Conservation (phyloP, 768 basidiomycete genomes). For the Kwoniella sp. region DNA sequence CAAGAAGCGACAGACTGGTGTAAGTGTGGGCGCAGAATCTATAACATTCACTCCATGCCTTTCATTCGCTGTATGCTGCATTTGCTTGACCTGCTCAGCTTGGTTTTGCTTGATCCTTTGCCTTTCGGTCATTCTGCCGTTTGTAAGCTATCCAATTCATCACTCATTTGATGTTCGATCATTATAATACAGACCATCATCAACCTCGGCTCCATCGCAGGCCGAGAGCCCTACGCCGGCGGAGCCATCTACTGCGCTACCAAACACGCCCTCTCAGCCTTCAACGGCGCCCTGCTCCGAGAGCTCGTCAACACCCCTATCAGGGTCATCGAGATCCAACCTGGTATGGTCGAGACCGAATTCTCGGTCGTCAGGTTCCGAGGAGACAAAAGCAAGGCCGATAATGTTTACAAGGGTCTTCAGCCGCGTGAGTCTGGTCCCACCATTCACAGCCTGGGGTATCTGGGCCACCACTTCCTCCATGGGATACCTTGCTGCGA, state of each 20-base stretch:
- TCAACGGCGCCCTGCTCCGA: conserved; percentile 75
- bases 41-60: not conserved
- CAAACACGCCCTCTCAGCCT: conserved; percentile 69
- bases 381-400: conserved; percentile 78
- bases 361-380: conserved; percentile 89
- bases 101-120: no score
- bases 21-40: conserved; percentile 47
- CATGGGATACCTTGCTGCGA: no score
- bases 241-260: conserved; percentile 90
- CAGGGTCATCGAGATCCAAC: conserved; percentile 91
- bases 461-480: no score
- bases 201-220: conserved; percentile 92
- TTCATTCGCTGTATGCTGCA: not conserved
- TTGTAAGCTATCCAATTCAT: not conserved
- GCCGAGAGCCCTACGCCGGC: conserved; percentile 81
- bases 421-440: conserved; percentile 75
- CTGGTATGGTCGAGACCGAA: conserved; percentile 86
- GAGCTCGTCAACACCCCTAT: conserved; percentile 92
- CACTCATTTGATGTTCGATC: not conserved
- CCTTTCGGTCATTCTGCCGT: no score
- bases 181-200: conserved; percentile 70
- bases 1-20: conserved; percentile 50
- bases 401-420: conserved; percentile 87
- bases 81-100: not conserved
- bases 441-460: no score